Conservation (phyloP, 2,329 filamentous ascomycete species). For the Cordyceps cateniannulata region DNA sequence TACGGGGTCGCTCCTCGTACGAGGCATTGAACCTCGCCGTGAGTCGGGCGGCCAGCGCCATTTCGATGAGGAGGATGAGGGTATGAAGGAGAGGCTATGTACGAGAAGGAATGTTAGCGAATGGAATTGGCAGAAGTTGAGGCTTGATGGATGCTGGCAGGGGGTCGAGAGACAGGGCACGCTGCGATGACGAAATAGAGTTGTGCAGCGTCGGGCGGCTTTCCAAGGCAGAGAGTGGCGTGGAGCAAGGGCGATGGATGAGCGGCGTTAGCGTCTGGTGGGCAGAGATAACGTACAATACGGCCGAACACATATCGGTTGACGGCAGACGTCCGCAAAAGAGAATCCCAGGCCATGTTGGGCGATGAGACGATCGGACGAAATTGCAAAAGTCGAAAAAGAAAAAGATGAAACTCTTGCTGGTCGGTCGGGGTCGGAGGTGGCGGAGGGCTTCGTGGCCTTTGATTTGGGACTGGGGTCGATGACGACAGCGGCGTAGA, state of each 20-base stretch:
- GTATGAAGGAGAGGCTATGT: constrained; percentile 78
- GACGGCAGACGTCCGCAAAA: neutral
- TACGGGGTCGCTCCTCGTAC: constrained; percentile 84
- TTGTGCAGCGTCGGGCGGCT: neutral
- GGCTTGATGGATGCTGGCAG: constrained; percentile 12
- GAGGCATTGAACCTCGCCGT: constrained; percentile 86
- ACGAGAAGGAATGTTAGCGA: constrained; percentile 15
- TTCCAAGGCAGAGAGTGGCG: neutral
- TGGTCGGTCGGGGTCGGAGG: neutral
- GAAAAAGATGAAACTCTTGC: neutral
- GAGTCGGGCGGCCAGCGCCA: constrained; percentile 76
- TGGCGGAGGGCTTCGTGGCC: constrained; percentile 3
- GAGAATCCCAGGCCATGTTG: constrained; percentile 9
- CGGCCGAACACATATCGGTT: constrained; percentile 67
- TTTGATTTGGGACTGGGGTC: neutral
- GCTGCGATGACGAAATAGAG: neutral
- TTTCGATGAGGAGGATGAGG: constrained; percentile 79
- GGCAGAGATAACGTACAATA: constrained; percentile 51
- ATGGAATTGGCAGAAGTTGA: constrained; percentile 15
- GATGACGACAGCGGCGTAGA: neutral
- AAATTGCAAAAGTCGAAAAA: neutral
- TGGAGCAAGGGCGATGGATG: constrained; percentile 4
- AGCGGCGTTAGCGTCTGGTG: neutral
- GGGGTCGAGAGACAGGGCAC: neutral
- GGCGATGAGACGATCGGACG: neutral